Evolutionary conservation across 1,139 yeast genomes (phyloP).

Genomic region (Debaryomyces nepalensis): DNA sequence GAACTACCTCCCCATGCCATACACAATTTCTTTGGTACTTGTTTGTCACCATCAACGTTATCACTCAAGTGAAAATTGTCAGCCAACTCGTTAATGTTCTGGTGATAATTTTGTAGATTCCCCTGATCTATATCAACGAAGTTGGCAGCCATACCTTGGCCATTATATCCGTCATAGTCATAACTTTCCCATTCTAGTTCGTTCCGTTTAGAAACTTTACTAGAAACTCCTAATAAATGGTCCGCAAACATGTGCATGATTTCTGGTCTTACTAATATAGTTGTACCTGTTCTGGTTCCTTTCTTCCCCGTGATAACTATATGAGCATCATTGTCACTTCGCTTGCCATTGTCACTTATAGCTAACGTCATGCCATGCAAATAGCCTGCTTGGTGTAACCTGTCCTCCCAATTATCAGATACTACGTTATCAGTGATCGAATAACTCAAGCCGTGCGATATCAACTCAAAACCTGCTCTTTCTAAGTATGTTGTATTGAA

Average conservation of each 20-base stretch:
- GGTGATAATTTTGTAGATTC: not conserved
- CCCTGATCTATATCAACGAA: not conserved
- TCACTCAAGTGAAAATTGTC: not conserved
- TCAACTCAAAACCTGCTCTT: conserved; percentile 1
- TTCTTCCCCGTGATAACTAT: conserved; percentile 1
- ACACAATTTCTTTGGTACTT: not conserved
- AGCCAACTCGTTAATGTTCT: conserved; percentile 1
- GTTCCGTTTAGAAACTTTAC: conserved; percentile 1
- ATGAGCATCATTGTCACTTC: conserved; percentile 2
- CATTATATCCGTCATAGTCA: conserved; percentile 1
- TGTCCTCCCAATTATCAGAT: conserved; percentile 1
- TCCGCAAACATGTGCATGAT: conserved; percentile 1
- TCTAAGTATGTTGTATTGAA: conserved; percentile 1
- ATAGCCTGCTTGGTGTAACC: conserved; percentile 1
- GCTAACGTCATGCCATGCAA: not conserved
- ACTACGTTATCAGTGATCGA: not conserved
- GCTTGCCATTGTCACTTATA: conserved; percentile 1
- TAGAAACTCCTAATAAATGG: conserved; percentile 1
- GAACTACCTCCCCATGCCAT: conserved; percentile 2
- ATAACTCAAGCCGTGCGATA: conserved; percentile 1
- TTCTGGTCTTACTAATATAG: not conserved
- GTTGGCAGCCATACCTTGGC: conserved; percentile 1
- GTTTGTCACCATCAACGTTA: conserved; percentile 1
- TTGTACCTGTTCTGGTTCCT: conserved; percentile 1
- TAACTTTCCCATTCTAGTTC: conserved; percentile 1